phyloP scores from a whole-genome alignment of 2,329 filamentous ascomycete species.

The Botrytis squamosa region DNA sequence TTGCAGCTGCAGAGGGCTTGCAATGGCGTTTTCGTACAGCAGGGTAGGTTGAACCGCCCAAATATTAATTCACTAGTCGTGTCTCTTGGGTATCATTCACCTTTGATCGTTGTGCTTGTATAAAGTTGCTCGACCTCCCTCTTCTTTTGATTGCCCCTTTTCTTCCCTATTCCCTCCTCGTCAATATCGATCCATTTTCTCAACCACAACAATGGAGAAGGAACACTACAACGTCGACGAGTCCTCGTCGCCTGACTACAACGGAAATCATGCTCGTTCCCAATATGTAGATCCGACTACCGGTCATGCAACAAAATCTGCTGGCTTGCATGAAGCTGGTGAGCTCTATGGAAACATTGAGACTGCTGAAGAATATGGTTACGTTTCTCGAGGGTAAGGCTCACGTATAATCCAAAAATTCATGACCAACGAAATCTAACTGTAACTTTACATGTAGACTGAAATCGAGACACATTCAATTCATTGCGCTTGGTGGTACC shows the following conservation, averaged over 20 bases:
- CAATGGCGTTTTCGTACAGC: slow-evolving; percentile 10
- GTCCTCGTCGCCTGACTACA: slow-evolving; percentile 24
- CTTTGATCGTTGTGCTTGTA: background rate
- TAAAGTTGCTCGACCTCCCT: slow-evolving; percentile 6
- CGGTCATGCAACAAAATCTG: slow-evolving; percentile 35
- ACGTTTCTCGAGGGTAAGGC: slow-evolving; percentile 49
- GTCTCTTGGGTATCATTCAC: slow-evolving; percentile 5
- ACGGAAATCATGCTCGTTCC: slow-evolving; percentile 25
- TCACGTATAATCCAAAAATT: background rate
- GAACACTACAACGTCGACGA: slow-evolving; percentile 30
- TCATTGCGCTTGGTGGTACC: slow-evolving; percentile 59
- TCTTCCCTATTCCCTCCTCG: background rate
- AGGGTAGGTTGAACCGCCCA: background rate
- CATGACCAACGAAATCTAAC: background rate
- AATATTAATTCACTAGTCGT: slow-evolving; percentile 14
- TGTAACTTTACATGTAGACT: slow-evolving; percentile 25
- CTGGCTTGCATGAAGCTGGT: slow-evolving; percentile 47
- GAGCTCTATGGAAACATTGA: slow-evolving; percentile 52
- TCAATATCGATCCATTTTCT: background rate
- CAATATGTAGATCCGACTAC: slow-evolving; percentile 30
- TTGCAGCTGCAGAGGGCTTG: slow-evolving; percentile 16
- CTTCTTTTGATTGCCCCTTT: background rate
- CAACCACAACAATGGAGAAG: slow-evolving; percentile 33
- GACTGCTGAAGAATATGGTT: slow-evolving; percentile 51
- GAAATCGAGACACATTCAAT: slow-evolving; percentile 54